These are phyloP conservation scores for Pseudogymnoascus sp. DNA, from an alignment of 2,329 filamentous ascomycete genomes.

Conservation along the genomic window DNA sequence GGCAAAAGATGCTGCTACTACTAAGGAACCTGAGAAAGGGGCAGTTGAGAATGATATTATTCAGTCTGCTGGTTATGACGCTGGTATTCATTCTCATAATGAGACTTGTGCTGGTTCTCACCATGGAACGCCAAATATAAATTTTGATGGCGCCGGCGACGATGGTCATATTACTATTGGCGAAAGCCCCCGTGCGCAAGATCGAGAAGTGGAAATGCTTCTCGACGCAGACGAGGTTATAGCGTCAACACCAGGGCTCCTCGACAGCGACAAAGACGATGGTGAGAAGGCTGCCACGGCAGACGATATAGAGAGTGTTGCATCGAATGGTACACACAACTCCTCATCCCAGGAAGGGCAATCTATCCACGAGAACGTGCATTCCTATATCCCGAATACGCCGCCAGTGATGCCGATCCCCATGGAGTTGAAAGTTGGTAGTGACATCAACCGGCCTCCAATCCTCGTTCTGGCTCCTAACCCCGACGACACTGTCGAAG, in stretches of 20 bases:
- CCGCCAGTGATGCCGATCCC: background rate
- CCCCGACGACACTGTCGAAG: too few relatives aligned
- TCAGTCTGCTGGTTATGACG: background rate
- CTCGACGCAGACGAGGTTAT: background rate
- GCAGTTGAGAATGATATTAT: background rate
- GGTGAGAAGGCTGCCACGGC: background rate
- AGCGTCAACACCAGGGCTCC: background rate
- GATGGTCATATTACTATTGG: background rate
- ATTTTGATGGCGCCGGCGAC: background rate
- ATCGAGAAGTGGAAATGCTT: background rate
- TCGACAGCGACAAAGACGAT: background rate
- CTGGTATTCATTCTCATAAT: background rate
- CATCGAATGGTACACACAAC: background rate
- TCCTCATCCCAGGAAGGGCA: background rate
- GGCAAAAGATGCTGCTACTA: background rate
- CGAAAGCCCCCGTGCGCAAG: background rate
- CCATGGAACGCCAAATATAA: background rate
- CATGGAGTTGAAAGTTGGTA: background rate
- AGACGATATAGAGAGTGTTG: background rate
- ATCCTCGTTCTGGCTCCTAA: background rate
- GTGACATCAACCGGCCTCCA: background rate
- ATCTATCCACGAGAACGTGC: background rate
- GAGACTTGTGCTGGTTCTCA: background rate
- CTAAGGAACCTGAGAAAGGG: background rate
- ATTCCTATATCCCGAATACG: background rate